phyloP scores from a whole-genome alignment of 2,329 filamentous ascomycete genomes.

The Colletotrichum kahawae region DNA sequence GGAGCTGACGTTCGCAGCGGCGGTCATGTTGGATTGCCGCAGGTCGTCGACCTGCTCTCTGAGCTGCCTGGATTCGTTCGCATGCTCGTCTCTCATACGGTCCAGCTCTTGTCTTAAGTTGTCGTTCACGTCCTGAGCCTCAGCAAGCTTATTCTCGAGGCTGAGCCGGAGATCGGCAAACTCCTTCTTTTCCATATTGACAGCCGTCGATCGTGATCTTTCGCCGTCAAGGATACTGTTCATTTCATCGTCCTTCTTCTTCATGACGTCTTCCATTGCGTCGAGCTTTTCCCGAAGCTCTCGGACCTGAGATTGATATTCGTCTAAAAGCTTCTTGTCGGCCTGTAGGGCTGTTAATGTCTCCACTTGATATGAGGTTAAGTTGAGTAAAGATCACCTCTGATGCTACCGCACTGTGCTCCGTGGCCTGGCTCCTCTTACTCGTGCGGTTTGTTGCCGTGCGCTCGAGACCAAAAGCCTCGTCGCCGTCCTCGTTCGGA shows the following conservation, averaged over 20 bases:
- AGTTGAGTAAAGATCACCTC: conserved; percentile 38
- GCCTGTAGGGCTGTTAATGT: conserved; percentile 42
- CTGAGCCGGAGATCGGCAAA: conserved; percentile 69
- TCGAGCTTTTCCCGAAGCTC: conserved; percentile 78
- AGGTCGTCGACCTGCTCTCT: conserved; percentile 66
- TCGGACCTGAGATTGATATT: conserved; percentile 80
- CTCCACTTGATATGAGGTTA: conserved; percentile 17
- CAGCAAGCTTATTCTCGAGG: conserved; percentile 75
- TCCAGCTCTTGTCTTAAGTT: conserved; percentile 82
- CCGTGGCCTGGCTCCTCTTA: conserved; percentile 31
- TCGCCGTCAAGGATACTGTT: conserved; percentile 63
- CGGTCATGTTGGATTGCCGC: conserved; percentile 36
- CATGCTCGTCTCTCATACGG: conserved; percentile 71
- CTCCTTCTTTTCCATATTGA: conserved; percentile 70
- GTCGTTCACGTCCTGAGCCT: conserved; percentile 80
- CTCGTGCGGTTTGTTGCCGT: conserved; percentile 25
- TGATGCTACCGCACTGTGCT: conserved; percentile 37
- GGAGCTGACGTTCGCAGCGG: conserved; percentile 20
- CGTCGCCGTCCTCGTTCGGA: conserved; percentile 62
- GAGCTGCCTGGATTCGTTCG: conserved; percentile 65
- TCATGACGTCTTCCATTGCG: conserved; percentile 71
- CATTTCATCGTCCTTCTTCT: conserved; percentile 75
- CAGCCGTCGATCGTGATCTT: conserved; percentile 55
- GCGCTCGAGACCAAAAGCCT: conserved; percentile 66
- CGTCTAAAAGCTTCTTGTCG: conserved; percentile 75